Evolutionary conservation across 805 yeast genomes (phyloP), one percentile per base, ranked within the genome.

Genomic region (Metschnikowia orientalis): DNA sequence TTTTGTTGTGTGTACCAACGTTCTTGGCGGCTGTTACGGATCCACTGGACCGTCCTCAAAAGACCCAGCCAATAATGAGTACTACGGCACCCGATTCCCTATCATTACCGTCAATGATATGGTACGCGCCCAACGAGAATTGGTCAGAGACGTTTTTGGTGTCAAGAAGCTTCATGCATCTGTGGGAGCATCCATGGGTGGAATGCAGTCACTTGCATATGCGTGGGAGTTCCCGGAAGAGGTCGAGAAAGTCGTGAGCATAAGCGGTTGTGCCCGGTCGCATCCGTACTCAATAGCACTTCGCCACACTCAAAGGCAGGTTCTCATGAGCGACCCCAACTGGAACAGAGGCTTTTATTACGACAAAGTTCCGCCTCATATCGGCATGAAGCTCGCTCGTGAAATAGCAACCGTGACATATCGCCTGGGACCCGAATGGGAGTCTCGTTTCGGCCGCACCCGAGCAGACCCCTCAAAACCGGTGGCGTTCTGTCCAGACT

Each of bases 401-500:
- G 95, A 87, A 56, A 86, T 89, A 30, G 96, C 96, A 19, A 89
- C 97, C 0, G 85, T 89, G 35, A 87, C 96, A 0, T 89, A 89
- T 57, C 69, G 97, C 46, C 85, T 95, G 1, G 97, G 97, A 2
- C 97, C 97, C 2, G 97, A 89, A 59, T 89, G 97, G 97, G 97
- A 89, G 56, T 76, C 79, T 41, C 65, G 97, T 39, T 89, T 89
- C 56, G 95, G 95, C 4, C 75, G 94, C 35, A 86, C 82, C 47
- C 68, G 97, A 40, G 81, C 94, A 0, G 88, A 86, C 52, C 90
- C 87, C 12, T 63, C 77, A 1, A 69, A 67, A 40, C 74, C 81
- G 9, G 95, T 96, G 3, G 95, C 95, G 0, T 64, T 89, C 19
- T 89, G 97, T 56, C 95, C 97, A 0, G 97, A 89, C 53, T 89